Base-by-base conservation (phyloP, 1,284 basidiomycete species). In the Boletus austroedulis region DNA sequence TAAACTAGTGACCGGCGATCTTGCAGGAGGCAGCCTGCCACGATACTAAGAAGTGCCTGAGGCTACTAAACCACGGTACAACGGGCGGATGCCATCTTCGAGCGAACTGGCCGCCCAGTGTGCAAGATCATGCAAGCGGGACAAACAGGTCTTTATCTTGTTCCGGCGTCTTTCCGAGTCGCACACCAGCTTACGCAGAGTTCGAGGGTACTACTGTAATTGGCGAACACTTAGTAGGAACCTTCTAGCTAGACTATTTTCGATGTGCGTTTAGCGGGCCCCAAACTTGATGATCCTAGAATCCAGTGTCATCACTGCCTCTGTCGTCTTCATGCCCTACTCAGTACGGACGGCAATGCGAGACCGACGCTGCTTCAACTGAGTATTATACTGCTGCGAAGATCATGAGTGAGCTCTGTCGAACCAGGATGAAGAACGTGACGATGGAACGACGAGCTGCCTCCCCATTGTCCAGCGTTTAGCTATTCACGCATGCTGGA, bases 371-470 rank as follows among this genome's bases (percentile, higher is more conserved):
- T 28, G 94, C 94, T 5, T n/a, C n/a, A n/a, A n/a, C n/a, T n/a
- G n/a, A n/a, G n/a, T n/a, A n/a, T n/a, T 96, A 98, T 69, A 97
- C 97, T 1, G 96, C 96, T 28, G 96, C 96, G 34, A 99, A 98
- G 80, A 96, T 95, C 67, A 99, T 99, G 96, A 98, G 99, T 67
- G 96, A 99, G 76, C 85, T 99, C 23, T 92, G 92, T 69, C 80
- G 95, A 71, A 98, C 97, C 96, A 98, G 76, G 97, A 99, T 66
- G 96, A 99, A 77, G 96, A 99, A 73, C 96, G 97, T 64, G 96
- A 95, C 55, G 96, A 98, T 75, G 96, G 95, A 57, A 98, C 96
- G 29, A 99, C 95, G 21, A 94, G 90, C 71, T 94, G 67, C 49
- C 21, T 24, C 38, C 50, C 41, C 15, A 32, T 45, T 23, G 15